Conservation (phyloP, 352 stramenopile species). For the Globisporangium acanthophoron region DNA sequence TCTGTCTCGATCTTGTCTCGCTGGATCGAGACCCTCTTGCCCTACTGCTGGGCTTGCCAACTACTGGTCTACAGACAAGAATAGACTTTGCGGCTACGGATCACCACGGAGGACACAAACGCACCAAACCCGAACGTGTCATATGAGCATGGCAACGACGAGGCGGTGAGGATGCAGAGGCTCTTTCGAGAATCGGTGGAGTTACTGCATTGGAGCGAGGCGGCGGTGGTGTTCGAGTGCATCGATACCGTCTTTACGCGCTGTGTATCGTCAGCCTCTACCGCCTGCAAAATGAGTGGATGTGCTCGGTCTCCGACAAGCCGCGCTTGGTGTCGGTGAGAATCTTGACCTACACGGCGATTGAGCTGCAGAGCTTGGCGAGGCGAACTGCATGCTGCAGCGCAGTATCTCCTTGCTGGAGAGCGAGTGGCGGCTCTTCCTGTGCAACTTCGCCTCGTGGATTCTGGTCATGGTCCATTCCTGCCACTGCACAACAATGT, state of each 20-base stretch:
- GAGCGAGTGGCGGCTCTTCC: constrained; percentile 21
- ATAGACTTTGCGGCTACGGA: no score
- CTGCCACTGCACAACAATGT: constrained; percentile 17
- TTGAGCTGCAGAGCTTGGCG: constrained; percentile 20
- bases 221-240: constrained; percentile 18
- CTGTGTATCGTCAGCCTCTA: constrained; percentile 25
- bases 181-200: not conserved
- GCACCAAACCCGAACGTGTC: no score
- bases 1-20: no score
- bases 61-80: no score
- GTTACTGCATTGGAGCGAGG: not conserved
- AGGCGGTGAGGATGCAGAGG: not conserved
- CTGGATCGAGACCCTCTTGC: no score
- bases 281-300: constrained; percentile 17
- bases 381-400: constrained; percentile 12
- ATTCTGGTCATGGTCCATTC: constrained; percentile 23
- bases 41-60: no score
- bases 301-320: constrained; percentile 9
- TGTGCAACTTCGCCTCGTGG: constrained; percentile 23
- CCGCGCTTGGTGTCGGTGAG: constrained; percentile 3
- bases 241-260: constrained; percentile 27
- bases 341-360: constrained; percentile 13
- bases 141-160: not conserved
- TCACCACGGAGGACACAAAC: no score
- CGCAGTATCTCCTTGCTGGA: constrained; percentile 19